Conservation (phyloP, 139 green algal genomes). For the Zygnema circumcarinatum region DNA sequence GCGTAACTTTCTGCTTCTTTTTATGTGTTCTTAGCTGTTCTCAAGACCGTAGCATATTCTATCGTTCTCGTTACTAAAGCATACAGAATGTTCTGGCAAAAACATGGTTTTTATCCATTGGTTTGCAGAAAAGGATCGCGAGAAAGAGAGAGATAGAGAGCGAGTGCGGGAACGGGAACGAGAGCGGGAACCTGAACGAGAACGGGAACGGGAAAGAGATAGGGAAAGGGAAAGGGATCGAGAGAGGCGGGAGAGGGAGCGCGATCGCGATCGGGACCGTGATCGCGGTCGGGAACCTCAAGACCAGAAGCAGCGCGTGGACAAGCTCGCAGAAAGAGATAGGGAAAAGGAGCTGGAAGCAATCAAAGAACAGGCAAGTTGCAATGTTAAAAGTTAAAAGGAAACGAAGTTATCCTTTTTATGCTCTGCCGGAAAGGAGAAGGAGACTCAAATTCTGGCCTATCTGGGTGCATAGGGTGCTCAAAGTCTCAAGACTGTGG, state of each 20-base stretch:
- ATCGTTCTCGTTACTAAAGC: neutral
- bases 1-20: neutral
- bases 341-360: conserved; percentile 84
- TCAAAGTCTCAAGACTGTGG: neutral
- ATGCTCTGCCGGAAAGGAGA: no score
- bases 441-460: no score
- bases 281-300: conserved; percentile 29
- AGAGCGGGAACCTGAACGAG: conserved; percentile 14
- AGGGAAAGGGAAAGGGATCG: conserved; percentile 11
- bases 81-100: no score
- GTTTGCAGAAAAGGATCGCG: conserved; percentile 3
- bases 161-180: neutral
- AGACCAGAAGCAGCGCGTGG: conserved; percentile 11
- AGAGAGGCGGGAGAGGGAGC: neutral
- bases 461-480: no score
- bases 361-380: conserved; percentile 70
- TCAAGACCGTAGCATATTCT: no score
- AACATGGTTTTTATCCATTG: no score
- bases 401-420: no score
- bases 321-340: conserved; percentile 69
- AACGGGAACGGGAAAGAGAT: conserved; percentile 25
- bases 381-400: no score
- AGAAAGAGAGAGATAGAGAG: conserved; percentile 24
- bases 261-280: conserved; percentile 16
- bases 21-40: neutral